Conservation (phyloP, 1,284 basidiomycete species). For the Gymnopus androsaceus region DNA sequence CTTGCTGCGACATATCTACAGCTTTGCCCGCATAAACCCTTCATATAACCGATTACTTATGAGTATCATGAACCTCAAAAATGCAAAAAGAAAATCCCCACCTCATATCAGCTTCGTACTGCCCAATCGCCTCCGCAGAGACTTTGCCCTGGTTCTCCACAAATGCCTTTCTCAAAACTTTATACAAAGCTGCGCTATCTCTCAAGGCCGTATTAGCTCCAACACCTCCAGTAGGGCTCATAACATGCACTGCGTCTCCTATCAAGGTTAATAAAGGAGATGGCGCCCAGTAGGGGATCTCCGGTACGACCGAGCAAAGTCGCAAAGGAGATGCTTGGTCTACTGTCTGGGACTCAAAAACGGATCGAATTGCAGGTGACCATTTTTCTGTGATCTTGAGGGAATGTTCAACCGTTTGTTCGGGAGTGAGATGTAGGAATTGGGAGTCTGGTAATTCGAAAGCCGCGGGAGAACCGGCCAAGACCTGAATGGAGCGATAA, state of each 20-base stretch:
- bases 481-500: too few relatives aligned
- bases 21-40: constrained; percentile 8
- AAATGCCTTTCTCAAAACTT: background rate
- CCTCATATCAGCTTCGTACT: constrained; percentile 8
- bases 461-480: background rate
- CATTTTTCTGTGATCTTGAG: constrained; percentile 9
- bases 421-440: background rate
- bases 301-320: background rate
- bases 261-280: background rate
- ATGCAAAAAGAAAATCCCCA: background rate
- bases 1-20: background rate
- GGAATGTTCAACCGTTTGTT: constrained; percentile 1
- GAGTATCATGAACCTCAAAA: too few relatives aligned
- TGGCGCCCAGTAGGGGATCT: background rate
- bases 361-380: background rate
- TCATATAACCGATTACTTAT: background rate
- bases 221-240: constrained; percentile 8
- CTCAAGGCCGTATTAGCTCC: constrained; percentile 10
- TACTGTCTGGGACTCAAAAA: constrained; percentile 2
- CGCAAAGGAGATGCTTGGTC: constrained; percentile 1
- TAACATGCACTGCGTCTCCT: constrained; percentile 4
- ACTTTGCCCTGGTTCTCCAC: background rate
- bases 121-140: background rate
- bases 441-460: constrained; percentile 5
- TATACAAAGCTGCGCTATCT: constrained; percentile 2